Evolutionary conservation across 805 yeast species (phyloP), one percentile per base, ranked within the genome.

Genomic region (Candida nanaspora): DNA sequence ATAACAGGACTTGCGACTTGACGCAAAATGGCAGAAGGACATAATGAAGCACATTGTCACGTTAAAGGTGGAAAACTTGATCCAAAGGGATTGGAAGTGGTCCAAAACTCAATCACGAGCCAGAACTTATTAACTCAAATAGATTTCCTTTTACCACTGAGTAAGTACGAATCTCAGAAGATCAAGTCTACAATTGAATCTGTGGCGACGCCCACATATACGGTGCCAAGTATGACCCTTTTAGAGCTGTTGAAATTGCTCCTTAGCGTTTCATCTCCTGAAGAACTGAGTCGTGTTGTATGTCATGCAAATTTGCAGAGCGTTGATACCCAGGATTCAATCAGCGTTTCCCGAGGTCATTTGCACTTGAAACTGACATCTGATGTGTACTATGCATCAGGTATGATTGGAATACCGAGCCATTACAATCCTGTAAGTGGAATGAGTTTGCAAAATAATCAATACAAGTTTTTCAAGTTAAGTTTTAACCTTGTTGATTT

Each of bases 331-430:
- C 55, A 63, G 39, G 61, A 64, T 38, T 48, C 56, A 6, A 33
- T 64, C 30, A 53, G 63, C 6, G 41, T 66, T 6, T 39, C 46
- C 4, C 35, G 49, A 15, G 63, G 63, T 7, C 26, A 33, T 1
- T 38, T 67, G 26, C 47, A 51, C 16, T 29, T 68, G 21, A 57
- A 60, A 8, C 41, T 67, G 13, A 52, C 64, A 9, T 40, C 52
- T 9, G 61, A 53, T 9, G 44, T 55, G 1, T 67, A 64, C 44
- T 43, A 48, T 26, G 44, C 46, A 29, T 52, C 65, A 1, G 72
- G 72, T 0, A 45, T 68, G 6, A 41, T 42, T 9, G 69, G 68
- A 2, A 48, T 41, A 14, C 41, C 42, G 33, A 50, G 67, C 2
- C 46, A 41, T 2, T 44, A 51, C 10, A 15, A 10, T 31, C 6